These are phyloP conservation scores for Flagelloscypha sp. DNA, from an alignment of 768 basidiomycete genomes.

Conservation along the genomic window DNA sequence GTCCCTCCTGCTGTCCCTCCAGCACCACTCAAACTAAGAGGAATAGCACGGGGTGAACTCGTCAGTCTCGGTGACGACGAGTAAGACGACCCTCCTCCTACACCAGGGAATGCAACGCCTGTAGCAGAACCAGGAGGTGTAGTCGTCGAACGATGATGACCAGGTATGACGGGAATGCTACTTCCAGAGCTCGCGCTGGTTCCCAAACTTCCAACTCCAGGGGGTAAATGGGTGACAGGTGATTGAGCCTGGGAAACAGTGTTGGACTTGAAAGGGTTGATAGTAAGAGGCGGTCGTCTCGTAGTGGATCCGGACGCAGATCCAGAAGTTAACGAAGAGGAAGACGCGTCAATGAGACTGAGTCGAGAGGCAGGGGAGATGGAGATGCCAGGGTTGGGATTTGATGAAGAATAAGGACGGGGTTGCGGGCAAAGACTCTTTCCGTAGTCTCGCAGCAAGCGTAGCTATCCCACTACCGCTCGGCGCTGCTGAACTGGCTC, in stretches of 20 bases:
- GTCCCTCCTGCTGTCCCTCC: conserved; percentile 15
- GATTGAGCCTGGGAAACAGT: too few relatives aligned
- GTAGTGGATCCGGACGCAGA: too few relatives aligned
- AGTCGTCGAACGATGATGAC: not conserved
- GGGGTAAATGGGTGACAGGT: conserved; percentile 13
- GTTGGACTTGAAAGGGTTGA: conserved; percentile 33
- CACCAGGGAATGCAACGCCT: not conserved
- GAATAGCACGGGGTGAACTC: conserved; percentile 19
- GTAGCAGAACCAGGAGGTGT: not conserved
- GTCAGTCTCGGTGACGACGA: conserved; percentile 16
- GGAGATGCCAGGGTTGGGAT: conserved; percentile 1
- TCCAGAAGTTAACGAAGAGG: conserved; percentile 30
- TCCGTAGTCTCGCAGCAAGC: conserved; percentile 4
- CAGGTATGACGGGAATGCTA: too few relatives aligned
- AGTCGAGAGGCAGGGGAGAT: not conserved
- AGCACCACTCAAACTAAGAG: conserved; percentile 21
- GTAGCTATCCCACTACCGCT: conserved; percentile 6
- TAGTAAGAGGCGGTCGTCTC: too few relatives aligned
- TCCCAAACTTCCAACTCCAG: conserved; percentile 9
- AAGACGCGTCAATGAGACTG: conserved; percentile 12
- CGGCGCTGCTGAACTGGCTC: conserved; percentile 1
- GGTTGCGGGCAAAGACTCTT: conserved; percentile 4
- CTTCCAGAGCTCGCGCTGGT: too few relatives aligned
- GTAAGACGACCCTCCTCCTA: conserved; percentile 7
- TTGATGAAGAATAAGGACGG: conserved; percentile 2